Evolutionary conservation across 2,329 filamentous ascomycete genomes (phyloP), one percentile per base, ranked within the genome.

Genomic region (Trichoderma harzianum): DNA sequence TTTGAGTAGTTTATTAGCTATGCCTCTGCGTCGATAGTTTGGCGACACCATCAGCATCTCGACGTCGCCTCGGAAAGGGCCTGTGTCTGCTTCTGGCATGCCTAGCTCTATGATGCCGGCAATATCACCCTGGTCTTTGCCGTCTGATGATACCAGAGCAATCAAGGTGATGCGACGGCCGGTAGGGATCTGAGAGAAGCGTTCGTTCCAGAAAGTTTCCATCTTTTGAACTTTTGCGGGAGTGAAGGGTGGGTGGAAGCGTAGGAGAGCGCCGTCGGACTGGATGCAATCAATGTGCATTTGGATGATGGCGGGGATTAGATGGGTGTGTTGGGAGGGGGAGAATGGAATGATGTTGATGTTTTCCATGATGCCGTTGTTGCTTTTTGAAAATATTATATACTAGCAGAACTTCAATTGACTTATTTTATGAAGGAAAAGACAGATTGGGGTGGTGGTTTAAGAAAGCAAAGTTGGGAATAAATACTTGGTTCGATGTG

Each of bases 1-100:
- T 3, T 30, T n/a, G 21, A 74, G 64, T 18, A 74, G 39, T 8
- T 32, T 68, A 7, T 32, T 72, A 5, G 51, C 71, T 24, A 73
- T 12, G 4, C 72, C 72, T 12, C 51, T 68, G 12, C 64, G 51
- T 16, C 73, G 62, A 57, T 70, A 63, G 5, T 30, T 62, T 3
- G 73, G 39, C 21, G 72, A 73, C 10, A 74, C 73, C 58, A 72
- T 74, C 24, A 74, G 43, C 71, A 74, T 69, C 71, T 74, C 73
- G 10, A 74, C n/a, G 11, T 71, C 68, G 3, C 55, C 71, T 11
- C 73, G 51, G 28, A 73, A 73, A 4, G 73, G 64, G 4, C 73
- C 73, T 28, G 73, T 71, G n/a, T 74, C 73, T 10, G 62, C 68
- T 5, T 67, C 64, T 5, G 68, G 53, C 63, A 71, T 68, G 24